These are phyloP conservation scores for Calvatia gigantea DNA, from an alignment of 768 basidiomycete genomes.

Conservation along the genomic window DNA sequence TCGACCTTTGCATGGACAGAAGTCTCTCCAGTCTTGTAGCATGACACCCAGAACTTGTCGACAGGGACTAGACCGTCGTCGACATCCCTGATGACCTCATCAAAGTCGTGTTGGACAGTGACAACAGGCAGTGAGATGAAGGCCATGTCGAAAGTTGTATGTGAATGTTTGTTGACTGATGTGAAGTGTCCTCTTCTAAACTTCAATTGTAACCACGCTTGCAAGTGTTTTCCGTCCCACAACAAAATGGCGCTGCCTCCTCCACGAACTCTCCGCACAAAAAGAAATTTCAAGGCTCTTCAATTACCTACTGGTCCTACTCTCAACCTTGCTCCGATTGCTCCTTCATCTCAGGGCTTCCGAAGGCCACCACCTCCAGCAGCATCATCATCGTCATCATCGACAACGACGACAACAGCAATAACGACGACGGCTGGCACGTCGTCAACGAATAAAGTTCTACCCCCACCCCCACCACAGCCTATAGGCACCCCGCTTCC, in stretches of 20 bases:
- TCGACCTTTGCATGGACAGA: conserved; percentile 66
- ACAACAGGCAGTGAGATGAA: conserved; percentile 42
- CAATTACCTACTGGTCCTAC: conserved; percentile 50
- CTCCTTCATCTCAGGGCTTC: conserved; percentile 13
- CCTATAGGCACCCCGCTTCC: conserved; percentile 8
- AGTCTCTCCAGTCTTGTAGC: conserved; percentile 50
- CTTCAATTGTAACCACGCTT: not conserved
- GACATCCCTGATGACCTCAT: conserved; percentile 60
- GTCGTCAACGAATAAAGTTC: not conserved
- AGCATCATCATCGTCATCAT: not conserved
- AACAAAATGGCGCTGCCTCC: conserved; percentile 6
- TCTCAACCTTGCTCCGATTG: not conserved
- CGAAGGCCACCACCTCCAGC: conserved; percentile 10
- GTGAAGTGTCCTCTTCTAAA: not conserved
- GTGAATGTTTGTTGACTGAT: not conserved
- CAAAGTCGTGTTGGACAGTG: conserved; percentile 59
- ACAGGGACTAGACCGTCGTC: conserved; percentile 47
- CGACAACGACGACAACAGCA: not conserved
- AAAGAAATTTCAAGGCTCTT: conserved; percentile 87
- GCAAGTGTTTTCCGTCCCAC: not conserved
- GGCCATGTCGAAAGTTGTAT: conserved; percentile 1
- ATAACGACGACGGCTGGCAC: not conserved
- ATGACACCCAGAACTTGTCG: conserved; percentile 71
- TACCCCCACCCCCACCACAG: conserved; percentile 12
- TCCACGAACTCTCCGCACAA: conserved; percentile 66